Conservation (phyloP, 352 stramenopile species). For the Thalassiosira livingstoniorum region DNA sequence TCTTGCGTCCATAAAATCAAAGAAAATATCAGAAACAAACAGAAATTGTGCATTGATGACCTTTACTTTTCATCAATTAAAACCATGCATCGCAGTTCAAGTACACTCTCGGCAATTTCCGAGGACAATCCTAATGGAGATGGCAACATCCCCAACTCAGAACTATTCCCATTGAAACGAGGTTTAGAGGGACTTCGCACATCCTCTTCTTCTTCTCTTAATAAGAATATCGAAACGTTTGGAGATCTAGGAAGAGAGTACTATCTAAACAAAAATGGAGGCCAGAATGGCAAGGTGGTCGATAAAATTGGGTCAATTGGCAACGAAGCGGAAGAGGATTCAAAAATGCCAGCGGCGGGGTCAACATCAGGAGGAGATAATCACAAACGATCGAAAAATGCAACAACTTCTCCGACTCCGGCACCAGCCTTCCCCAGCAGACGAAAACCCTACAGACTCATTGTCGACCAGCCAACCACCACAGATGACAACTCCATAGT, state of each 20-base stretch:
- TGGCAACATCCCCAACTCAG: conserved; percentile 7
- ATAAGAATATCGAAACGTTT: too few relatives aligned
- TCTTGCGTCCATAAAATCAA: too few relatives aligned
- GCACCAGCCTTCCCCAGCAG: conserved; percentile 1
- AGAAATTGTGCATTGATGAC: too few relatives aligned
- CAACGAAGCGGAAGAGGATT: background rate
- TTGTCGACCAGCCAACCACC: conserved; percentile 83
- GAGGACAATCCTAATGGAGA: conserved; percentile 8
- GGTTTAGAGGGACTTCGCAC: conserved; percentile 10
- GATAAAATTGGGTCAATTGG: background rate
- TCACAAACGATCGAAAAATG: background rate
- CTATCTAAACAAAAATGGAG: conserved; percentile 16
- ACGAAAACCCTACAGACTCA: conserved; percentile 40
- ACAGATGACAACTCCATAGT: conserved; percentile 94
- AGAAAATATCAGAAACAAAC: too few relatives aligned
- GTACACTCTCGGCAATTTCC: conserved; percentile 45
- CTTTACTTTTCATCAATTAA: too few relatives aligned
- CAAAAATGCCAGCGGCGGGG: background rate
- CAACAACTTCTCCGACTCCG: background rate
- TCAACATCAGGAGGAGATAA: background rate
- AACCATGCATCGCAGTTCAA: conserved; percentile 41
- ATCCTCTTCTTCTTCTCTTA: background rate
- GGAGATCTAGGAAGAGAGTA: too few relatives aligned
- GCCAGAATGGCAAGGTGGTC: background rate
- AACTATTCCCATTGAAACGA: conserved; percentile 27